Evolutionary conservation across 1,284 basidiomycete genomes (phyloP).

Genomic region (Termitomyces sp.): DNA sequence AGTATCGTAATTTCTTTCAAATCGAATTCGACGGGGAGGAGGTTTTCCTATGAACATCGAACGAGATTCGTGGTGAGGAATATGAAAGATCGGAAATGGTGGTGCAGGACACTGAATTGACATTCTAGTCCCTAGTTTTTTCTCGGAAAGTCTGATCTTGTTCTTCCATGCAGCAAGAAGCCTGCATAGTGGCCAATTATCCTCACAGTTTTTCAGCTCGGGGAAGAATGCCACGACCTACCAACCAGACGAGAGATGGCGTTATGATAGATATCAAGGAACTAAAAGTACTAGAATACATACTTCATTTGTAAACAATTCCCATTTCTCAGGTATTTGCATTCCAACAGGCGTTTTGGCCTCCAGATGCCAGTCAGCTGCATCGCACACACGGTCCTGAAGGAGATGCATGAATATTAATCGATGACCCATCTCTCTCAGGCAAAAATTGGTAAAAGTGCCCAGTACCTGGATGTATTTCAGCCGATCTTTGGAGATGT

Average conservation of each 20-base stretch:
- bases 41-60: background rate
- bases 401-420: background rate
- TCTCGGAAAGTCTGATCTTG: background rate
- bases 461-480: background rate
- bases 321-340: background rate
- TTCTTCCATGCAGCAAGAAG: background rate
- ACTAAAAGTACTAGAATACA: background rate
- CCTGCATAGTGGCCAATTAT: background rate
- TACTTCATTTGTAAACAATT: background rate
- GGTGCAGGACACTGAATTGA: background rate
- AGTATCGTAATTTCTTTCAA: background rate
- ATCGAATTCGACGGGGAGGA: background rate
- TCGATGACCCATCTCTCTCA: too few species aligned
- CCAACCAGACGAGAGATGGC: background rate
- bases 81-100: background rate
- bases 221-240: background rate
- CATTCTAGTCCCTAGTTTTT: background rate
- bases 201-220: background rate
- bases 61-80: background rate
- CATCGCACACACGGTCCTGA: background rate
- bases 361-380: background rate
- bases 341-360: background rate
- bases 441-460: background rate
- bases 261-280: background rate
- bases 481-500: background rate